Base-by-base conservation (phyloP, 139 green algal species). In the Haematococcus sp. region DNA sequence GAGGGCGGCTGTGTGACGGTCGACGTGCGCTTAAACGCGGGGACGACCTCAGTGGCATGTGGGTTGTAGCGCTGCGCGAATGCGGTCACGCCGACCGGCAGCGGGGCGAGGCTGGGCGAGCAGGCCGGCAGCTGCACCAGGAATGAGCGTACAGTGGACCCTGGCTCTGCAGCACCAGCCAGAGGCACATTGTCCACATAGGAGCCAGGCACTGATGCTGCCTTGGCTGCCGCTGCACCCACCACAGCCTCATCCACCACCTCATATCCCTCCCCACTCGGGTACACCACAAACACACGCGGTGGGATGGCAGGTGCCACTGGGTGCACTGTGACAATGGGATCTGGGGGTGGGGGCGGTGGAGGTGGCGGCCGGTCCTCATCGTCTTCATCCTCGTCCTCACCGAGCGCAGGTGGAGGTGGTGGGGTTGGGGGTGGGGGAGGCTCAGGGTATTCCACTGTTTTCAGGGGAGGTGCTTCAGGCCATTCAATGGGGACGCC, bases 241-340 rank as follows among this genome's bases (percentile, higher is more conserved):
- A 84, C 73, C 23, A 74, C 54, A 1, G 60, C 60, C 27, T 34
- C 44, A n/a, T 76, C 72, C 4, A 91, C 63, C 1, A 89, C 51
- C 63, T 91, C 86, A 51, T 74, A 85, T 13, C 83, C 86, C 3
- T 73, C 54, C 20, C 83, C 81, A 27, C 64, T 67, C 23, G 40
- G 56, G 25, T 74, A 79, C 9, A 88, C 34, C 7, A 91, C 78
- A 77, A 91, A 89, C 54, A 91, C 33, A n/a, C 86, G 81, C 0
- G 86, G 86, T 33, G 46, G 59, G 3, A 81, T 44, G 28, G 40
- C 51, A 9, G 30, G 56, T 2, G 86, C 81, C 11, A 85, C 56
- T 4, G 64, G 76, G 2, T 63, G 44, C 44, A 60, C 35, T 23
- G 49, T 76, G 56, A 73, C 43, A 67, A 78, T 63, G 23, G 60